Evolutionary conservation across 352 stramenopile species (phyloP).

Genomic region (Pythium vanterpoolii): DNA sequence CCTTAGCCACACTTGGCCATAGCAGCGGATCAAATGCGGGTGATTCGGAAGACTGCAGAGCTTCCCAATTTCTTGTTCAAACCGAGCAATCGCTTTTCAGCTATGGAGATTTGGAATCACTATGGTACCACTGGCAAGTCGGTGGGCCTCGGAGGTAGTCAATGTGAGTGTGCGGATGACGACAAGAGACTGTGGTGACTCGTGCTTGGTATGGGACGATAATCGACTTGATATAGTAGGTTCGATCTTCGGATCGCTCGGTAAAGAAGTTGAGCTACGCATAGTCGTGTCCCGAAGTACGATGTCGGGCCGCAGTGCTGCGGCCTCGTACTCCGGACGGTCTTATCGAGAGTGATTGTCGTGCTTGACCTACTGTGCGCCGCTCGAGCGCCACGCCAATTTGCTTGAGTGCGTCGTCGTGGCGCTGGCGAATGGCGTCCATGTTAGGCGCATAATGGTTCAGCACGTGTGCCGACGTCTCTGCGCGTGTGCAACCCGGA

Average conservation of each 20-base stretch:
- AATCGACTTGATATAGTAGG: neutral
- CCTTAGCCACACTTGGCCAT: neutral
- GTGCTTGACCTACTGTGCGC: neutral
- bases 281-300: neutral
- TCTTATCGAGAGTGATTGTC: neutral
- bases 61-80: neutral
- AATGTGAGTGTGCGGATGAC: neutral
- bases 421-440: neutral
- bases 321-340: neutral
- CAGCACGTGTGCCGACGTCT: constrained; percentile 14
- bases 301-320: neutral
- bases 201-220: neutral
- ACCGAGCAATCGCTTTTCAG: neutral
- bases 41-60: neutral
- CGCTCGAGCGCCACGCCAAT: neutral
- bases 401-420: constrained; percentile 1
- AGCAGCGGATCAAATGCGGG: neutral
- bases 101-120: neutral
- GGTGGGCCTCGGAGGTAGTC: neutral
- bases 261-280: no score
- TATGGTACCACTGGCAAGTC: neutral
- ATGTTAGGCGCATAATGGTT: constrained; percentile 2
- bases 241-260: neutral
- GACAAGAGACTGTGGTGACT: neutral
- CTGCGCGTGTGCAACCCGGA: neutral